Evolutionary conservation across 768 basidiomycete genomes (phyloP).

Genomic region (Mrakia frigida): DNA sequence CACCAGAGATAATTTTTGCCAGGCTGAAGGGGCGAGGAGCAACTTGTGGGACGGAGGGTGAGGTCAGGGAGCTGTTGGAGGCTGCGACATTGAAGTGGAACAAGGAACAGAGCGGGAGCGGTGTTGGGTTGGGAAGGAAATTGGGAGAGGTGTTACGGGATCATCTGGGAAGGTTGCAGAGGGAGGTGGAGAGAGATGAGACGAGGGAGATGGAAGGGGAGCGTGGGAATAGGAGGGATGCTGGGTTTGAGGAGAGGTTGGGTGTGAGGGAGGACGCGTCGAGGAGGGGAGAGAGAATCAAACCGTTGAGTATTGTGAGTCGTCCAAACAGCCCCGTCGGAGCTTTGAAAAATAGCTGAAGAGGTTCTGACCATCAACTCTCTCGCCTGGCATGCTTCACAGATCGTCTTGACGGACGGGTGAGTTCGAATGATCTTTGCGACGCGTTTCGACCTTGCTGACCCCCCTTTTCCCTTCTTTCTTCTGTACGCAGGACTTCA

Average conservation of each 20-base stretch:
- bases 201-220: neutral
- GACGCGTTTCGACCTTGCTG: neutral
- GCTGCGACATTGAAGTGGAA: neutral
- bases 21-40: neutral
- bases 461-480: neutral
- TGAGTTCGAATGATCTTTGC: neutral
- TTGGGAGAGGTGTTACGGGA: no score
- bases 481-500: neutral
- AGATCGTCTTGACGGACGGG: neutral
- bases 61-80: conserved; percentile 13
- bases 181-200: neutral
- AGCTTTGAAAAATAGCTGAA: no score
- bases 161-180: no score
- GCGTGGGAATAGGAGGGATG: no score
- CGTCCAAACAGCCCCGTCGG: no score
- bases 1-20: neutral
- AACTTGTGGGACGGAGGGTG: neutral
- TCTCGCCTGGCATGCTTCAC: no score
- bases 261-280: neutral
- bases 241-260: neutral
- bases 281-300: neutral
- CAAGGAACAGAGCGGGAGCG: neutral
- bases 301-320: neutral
- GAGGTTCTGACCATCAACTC: no score
- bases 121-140: no score